These are phyloP conservation scores for Parietaria judaica DNA, from an alignment of 306 rosid species.

Conservation along the genomic window DNA sequence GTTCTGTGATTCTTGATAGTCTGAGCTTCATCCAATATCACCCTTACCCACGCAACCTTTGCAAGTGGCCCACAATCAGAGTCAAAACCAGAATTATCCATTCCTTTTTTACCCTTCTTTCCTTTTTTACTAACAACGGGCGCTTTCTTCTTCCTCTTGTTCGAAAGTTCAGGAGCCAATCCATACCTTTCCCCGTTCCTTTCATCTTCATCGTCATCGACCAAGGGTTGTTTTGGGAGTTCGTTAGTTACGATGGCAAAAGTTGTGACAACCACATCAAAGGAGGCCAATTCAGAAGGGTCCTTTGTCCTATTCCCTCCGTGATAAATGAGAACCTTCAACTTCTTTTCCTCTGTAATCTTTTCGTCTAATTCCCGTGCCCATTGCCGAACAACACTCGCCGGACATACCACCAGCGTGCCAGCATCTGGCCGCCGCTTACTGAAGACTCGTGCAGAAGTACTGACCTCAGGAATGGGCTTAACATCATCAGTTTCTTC, in stretches of 20 bases:
- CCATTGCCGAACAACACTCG: constrained; percentile 96
- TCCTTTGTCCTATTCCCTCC: constrained; percentile 89
- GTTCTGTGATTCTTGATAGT: constrained; percentile 98
- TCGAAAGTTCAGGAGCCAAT: constrained; percentile 51
- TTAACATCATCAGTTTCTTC: constrained; percentile 42
- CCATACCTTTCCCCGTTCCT: constrained; percentile 59
- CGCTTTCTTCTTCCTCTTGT: constrained; percentile 67
- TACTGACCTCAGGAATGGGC: constrained; percentile 44
- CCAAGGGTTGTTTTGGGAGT: constrained; percentile 84
- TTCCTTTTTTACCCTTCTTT: constrained; percentile 67
- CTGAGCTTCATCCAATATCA: constrained; percentile 96
- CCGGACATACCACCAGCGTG: constrained; percentile 95
- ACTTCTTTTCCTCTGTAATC: constrained; percentile 61
- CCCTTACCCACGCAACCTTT: constrained; percentile 89
- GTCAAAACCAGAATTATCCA: constrained; percentile 46
- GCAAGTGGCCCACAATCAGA: constrained; percentile 71
- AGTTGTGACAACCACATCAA: constrained; percentile 94
- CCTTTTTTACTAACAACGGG: constrained; percentile 43
- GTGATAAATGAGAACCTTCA: constrained; percentile 69
- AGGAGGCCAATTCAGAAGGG: constrained; percentile 63
- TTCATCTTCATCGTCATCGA: constrained; percentile 70
- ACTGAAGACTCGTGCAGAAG: constrained; percentile 38
- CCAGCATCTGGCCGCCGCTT: constrained; percentile 97
- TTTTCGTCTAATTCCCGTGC: constrained; percentile 86
- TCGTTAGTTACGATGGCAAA: constrained; percentile 84